These are phyloP conservation scores for Coprinopsis marcescibilis DNA, from an alignment of 768 basidiomycete species.

Conservation along the genomic window DNA sequence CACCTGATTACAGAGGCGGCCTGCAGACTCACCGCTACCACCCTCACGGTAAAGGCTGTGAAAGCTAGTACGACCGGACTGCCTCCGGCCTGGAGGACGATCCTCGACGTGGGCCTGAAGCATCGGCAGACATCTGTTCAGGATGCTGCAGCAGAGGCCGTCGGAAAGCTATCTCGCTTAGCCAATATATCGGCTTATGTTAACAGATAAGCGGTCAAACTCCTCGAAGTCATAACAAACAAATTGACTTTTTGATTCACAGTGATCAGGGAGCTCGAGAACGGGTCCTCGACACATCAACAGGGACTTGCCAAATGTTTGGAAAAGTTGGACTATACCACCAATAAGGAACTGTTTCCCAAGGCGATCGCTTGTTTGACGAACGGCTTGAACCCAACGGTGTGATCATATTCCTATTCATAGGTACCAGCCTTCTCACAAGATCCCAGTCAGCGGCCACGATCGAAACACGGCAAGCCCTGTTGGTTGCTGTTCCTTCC, in stretches of 20 bases:
- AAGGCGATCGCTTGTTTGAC: constrained; percentile 55
- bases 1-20: constrained; percentile 67
- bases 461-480: constrained; percentile 36
- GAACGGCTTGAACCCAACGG: constrained; percentile 49
- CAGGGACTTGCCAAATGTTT: constrained; percentile 70
- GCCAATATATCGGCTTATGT: constrained; percentile 60
- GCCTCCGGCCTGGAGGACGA: constrained; percentile 58
- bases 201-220: constrained; percentile 58
- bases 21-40: constrained; percentile 63
- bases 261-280: constrained; percentile 57
- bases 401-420: constrained; percentile 28
- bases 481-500: constrained; percentile 40
- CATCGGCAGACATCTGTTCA: constrained; percentile 62
- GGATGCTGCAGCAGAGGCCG: constrained; percentile 67
- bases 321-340: constrained; percentile 61
- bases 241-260: constrained; percentile 29
- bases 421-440: constrained; percentile 1
- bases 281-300: constrained; percentile 49
- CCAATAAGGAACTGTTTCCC: constrained; percentile 47
- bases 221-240: neutral
- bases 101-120: constrained; percentile 70
- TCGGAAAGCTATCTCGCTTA: constrained; percentile 64
- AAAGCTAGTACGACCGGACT: constrained; percentile 31
- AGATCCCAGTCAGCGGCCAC: constrained; percentile 22
- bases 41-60: constrained; percentile 53